Conservation (phyloP, 116 monocot species). For the Thalassia testudinum region DNA sequence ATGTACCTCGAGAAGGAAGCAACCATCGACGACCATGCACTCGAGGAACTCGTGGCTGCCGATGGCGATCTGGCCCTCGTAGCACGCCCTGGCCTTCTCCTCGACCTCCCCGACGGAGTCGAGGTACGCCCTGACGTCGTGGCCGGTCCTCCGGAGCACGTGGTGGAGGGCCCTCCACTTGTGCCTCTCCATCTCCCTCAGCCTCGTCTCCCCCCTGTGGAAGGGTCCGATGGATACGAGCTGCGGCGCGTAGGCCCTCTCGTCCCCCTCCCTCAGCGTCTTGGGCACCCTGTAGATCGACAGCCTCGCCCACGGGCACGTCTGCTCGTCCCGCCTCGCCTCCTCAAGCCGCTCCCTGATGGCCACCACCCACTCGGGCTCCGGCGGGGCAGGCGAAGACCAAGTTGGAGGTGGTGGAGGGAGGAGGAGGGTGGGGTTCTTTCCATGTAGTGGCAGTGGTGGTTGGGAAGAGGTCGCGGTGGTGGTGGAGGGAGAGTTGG, state of each 20-base stretch:
- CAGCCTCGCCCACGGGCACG: conserved; percentile 39
- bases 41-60: conserved; percentile 30
- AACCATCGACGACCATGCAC: conserved; percentile 46
- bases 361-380: conserved; percentile 44
- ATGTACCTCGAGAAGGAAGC: conserved; percentile 17
- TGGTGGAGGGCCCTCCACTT: conserved; percentile 70
- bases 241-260: conserved; percentile 45
- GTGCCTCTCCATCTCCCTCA: conserved; percentile 65
- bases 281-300: conserved; percentile 75
- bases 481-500: background rate
- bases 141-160: conserved; percentile 35
- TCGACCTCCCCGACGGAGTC: conserved; percentile 27
- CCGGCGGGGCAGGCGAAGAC: conserved; percentile 5
- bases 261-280: conserved; percentile 35
- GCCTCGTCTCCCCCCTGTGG: conserved; percentile 49
- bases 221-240: conserved; percentile 69
- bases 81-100: conserved; percentile 38
- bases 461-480: background rate
- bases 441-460: background rate
- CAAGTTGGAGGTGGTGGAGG: conserved; percentile 1
- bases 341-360: conserved; percentile 33
- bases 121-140: conserved; percentile 26
- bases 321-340: conserved; percentile 25
- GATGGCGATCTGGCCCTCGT: conserved; percentile 27
- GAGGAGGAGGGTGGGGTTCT: background rate